phyloP scores from a whole-genome alignment of 257 asterid species.

The Cordia subcordata region DNA sequence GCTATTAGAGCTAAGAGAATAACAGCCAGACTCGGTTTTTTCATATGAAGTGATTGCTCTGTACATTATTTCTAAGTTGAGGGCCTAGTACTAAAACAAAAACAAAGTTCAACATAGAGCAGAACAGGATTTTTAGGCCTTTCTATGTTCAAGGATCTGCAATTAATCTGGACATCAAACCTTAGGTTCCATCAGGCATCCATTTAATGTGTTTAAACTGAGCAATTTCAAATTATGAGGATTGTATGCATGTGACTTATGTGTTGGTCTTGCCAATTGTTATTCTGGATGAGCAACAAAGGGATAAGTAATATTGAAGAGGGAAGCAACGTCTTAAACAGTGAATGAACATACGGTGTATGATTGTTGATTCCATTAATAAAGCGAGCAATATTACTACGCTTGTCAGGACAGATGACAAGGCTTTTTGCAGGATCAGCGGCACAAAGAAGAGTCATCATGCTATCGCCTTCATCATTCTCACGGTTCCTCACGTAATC shows the following conservation, averaged over 20 bases:
- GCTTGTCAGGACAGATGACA: slow-evolving; percentile 83
- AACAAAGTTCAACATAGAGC: no score
- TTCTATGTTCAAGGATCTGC: no score
- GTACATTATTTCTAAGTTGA: neutral
- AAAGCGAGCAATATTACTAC: slow-evolving; percentile 85
- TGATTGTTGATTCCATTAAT: slow-evolving; percentile 95
- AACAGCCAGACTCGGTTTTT: no score
- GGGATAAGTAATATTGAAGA: neutral
- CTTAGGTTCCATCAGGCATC: no score
- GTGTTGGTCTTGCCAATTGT: neutral
- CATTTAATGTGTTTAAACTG: no score
- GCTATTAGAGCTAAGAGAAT: no score
- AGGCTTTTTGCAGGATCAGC: slow-evolving; percentile 60
- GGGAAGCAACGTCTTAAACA: neutral
- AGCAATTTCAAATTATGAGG: no score
- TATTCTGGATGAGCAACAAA: neutral
- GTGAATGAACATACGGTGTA: slow-evolving; percentile 45
- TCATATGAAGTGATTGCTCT: no score
- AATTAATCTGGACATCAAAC: no score
- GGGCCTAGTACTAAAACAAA: neutral
- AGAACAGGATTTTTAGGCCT: no score
- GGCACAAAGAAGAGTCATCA: slow-evolving; percentile 86
- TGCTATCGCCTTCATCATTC: slow-evolving; percentile 85
- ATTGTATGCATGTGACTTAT: no score
- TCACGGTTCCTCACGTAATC: slow-evolving; percentile 70